A percentile compares a stretch with the other conserved stretches of the same genome.
Evolutionary conservation across 2,329 filamentous ascomycete species (phyloP).

Genomic region (Colletotrichum sidae): DNA sequence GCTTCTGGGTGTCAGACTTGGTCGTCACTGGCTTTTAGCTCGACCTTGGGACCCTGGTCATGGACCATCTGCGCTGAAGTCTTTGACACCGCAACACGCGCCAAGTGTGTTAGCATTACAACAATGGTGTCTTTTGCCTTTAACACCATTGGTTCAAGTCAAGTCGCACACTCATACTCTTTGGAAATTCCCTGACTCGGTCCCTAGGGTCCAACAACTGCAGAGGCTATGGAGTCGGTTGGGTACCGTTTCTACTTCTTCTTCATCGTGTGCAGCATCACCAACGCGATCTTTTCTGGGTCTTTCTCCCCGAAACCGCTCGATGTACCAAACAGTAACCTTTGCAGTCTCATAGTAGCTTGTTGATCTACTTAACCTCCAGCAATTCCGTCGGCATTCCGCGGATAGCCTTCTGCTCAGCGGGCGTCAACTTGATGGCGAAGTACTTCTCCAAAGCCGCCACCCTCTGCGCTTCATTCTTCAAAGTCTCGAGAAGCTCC

Average conservation of each 20-base stretch:
- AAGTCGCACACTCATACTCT: conserved; percentile 62
- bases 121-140: conserved; percentile 80
- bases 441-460: conserved; percentile 62
- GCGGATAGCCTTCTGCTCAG: conserved; percentile 61
- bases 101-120: conserved; percentile 79
- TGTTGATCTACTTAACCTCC: neutral
- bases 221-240: conserved; percentile 13
- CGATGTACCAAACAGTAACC: conserved; percentile 43
- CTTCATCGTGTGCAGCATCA: conserved; percentile 68
- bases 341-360: neutral
- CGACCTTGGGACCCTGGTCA: conserved; percentile 65
- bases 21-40: conserved; percentile 79
- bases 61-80: conserved; percentile 76
- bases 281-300: conserved; percentile 65
- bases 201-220: conserved; percentile 17
- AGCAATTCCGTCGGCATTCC: conserved; percentile 46
- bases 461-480: conserved; percentile 61
- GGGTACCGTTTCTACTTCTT: conserved; percentile 19
- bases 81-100: conserved; percentile 80
- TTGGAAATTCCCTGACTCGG: conserved; percentile 40
- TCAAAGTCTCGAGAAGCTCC: conserved; percentile 55
- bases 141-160: conserved; percentile 73
- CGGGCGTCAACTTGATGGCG: conserved; percentile 56
- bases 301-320: conserved; percentile 73
- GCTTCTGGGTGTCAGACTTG: conserved; percentile 74